Percentiles rank a stretch among this genome's conserved stretches.
Evolutionary conservation across 2,329 filamentous ascomycete species (phyloP).

Genomic region (Calycina herbarum): DNA sequence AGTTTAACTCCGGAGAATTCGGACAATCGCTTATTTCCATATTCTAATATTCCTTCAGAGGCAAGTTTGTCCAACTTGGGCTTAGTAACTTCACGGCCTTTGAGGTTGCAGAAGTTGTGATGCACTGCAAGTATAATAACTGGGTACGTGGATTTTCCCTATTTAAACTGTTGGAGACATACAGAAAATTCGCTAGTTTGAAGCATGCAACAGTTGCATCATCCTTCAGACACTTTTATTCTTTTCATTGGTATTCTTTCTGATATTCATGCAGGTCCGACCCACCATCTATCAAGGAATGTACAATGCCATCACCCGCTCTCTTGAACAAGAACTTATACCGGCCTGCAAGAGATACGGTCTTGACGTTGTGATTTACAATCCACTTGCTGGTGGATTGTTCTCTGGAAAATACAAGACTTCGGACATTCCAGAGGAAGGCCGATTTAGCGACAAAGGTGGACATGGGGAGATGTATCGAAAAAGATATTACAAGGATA

Average conservation of each 20-base stretch:
- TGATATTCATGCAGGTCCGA: slow-evolving; percentile 47
- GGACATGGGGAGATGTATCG: slow-evolving; percentile 52
- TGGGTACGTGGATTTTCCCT: slow-evolving; percentile 48
- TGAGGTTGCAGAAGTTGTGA: slow-evolving; percentile 82
- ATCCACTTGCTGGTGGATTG: slow-evolving; percentile 77
- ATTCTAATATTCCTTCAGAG: slow-evolving; percentile 42
- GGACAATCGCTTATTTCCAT: background rate
- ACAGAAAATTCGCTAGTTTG: background rate
- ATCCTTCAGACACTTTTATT: background rate
- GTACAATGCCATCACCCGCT: slow-evolving; percentile 79
- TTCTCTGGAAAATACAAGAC: slow-evolving; percentile 69
- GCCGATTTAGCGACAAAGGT: slow-evolving; percentile 64
- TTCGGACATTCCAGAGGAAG: slow-evolving; percentile 57
- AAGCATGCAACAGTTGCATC: background rate
- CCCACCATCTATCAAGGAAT: slow-evolving; percentile 76
- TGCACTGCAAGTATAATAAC: slow-evolving; percentile 74
- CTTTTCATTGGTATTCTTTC: background rate
- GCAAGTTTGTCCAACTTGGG: slow-evolving; percentile 80
- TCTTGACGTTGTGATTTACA: slow-evolving; percentile 78
- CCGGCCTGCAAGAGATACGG: slow-evolving; percentile 72
- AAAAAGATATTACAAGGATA: slow-evolving; percentile 61
- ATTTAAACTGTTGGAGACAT: too few relatives aligned
- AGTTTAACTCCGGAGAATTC: slow-evolving; percentile 11
- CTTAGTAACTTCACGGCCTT: slow-evolving; percentile 84
- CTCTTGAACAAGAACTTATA: slow-evolving; percentile 73